Evolutionary conservation across 2,329 filamentous ascomycete species (phyloP).

Genomic region (Colletotrichum orchidophilum): DNA sequence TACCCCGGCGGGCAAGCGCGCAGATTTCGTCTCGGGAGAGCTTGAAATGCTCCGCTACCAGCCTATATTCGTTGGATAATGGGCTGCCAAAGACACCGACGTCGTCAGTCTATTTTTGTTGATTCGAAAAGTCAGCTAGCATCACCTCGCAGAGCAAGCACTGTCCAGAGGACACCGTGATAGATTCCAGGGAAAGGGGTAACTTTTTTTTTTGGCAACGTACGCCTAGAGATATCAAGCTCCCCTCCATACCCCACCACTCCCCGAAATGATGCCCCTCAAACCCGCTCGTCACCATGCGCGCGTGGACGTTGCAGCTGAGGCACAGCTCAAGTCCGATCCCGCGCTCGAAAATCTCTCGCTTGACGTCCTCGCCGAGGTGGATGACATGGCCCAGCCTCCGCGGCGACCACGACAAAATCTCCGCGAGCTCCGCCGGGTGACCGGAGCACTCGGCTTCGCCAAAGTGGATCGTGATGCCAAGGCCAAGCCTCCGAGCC

Average conservation of each 20-base stretch:
- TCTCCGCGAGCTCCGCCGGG: constrained; percentile 66
- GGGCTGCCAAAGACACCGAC: constrained; percentile 83
- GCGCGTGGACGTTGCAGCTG: constrained; percentile 82
- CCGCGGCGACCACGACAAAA: constrained; percentile 73
- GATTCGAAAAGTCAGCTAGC: background rate
- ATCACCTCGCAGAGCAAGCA: background rate
- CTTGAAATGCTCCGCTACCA: constrained; percentile 76
- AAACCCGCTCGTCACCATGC: constrained; percentile 73
- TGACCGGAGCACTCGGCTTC: constrained; percentile 69
- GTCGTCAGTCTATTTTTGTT: constrained; percentile 74
- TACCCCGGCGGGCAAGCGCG: constrained; percentile 66
- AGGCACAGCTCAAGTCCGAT: constrained; percentile 81
- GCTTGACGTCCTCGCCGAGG: constrained; percentile 68
- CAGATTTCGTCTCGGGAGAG: constrained; percentile 59
- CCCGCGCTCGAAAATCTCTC: constrained; percentile 58
- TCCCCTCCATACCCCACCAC: constrained; percentile 70
- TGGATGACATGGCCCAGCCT: constrained; percentile 84
- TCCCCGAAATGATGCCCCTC: constrained; percentile 80
- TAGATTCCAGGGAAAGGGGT: background rate
- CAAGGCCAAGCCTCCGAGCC: constrained; percentile 65
- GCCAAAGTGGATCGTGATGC: constrained; percentile 81
- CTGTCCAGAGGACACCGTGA: background rate
- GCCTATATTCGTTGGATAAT: constrained; percentile 79
- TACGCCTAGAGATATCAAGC: constrained; percentile 74
- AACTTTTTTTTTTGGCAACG: constrained; percentile 46